phyloP scores from a whole-genome alignment of 176 grass and related monocot species.

The Typha latifolia region DNA sequence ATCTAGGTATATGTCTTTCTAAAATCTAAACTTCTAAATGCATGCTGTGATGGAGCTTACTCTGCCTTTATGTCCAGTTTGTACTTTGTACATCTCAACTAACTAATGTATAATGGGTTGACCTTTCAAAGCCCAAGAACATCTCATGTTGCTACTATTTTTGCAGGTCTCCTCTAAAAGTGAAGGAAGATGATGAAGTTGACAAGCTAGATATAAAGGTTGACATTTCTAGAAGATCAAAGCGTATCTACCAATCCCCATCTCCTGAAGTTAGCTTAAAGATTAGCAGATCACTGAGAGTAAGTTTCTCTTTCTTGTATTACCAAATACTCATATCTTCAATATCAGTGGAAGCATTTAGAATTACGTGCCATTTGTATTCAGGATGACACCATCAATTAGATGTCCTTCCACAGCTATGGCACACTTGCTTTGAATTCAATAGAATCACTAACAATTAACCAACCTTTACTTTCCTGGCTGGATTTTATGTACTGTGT shows the following conservation, averaged over 20 bases:
- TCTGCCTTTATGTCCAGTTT: no score
- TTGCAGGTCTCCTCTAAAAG: conserved; percentile 76
- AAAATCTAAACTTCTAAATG: not conserved
- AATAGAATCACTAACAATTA: no score
- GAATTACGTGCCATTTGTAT: not conserved
- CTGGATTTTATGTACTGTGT: no score
- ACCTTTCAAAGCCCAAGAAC: not conserved
- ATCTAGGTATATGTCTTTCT: conserved; percentile 42
- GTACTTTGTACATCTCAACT: no score
- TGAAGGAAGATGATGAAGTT: conserved; percentile 92
- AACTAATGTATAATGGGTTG: not conserved
- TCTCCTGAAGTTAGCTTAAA: conserved; percentile 89
- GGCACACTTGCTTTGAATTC: no score
- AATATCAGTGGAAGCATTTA: not conserved
- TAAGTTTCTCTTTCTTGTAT: conserved; percentile 27
- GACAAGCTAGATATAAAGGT: conserved; percentile 87
- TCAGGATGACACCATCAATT: not conserved
- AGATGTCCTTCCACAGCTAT: no score
- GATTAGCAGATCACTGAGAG: conserved; percentile 76
- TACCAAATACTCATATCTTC: not conserved
- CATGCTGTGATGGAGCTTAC: no score
- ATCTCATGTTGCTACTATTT: not conserved
- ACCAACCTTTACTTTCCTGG: no score
- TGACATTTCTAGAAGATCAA: conserved; percentile 45
- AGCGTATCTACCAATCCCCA: conserved; percentile 55